Conservation (phyloP, 169 alveolate genomes). For the Plasmodium chabaudi region DNA sequence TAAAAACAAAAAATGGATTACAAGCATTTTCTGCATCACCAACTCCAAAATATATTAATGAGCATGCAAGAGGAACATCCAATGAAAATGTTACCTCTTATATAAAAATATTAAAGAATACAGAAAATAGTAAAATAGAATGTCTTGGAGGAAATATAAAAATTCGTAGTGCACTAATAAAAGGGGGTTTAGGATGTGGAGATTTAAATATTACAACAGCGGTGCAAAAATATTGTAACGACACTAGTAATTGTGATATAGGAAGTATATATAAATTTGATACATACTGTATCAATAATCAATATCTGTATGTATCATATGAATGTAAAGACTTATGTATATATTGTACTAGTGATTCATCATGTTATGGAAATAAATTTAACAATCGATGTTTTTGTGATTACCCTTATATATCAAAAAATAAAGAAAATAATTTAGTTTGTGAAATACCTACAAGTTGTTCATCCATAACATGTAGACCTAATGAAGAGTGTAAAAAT, state of each 20-base stretch:
- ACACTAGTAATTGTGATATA: slow-evolving; percentile 27
- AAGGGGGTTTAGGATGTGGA: slow-evolving; percentile 37
- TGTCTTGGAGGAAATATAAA: slow-evolving; percentile 43
- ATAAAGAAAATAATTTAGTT: neutral
- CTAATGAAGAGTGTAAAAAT: slow-evolving; percentile 23
- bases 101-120: neutral
- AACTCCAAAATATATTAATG: neutral
- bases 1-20: neutral
- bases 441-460: slow-evolving; percentile 25
- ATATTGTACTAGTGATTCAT: slow-evolving; percentile 10
- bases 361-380: slow-evolving; percentile 47
- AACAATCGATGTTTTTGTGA: slow-evolving; percentile 35
- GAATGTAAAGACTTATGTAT: slow-evolving; percentile 15
- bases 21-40: neutral
- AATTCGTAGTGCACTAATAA: slow-evolving; percentile 21
- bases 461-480: neutral
- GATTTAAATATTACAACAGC: slow-evolving; percentile 24
- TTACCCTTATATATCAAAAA: slow-evolving; percentile 23
- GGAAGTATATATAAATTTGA: slow-evolving; percentile 54
- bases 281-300: slow-evolving; percentile 33
- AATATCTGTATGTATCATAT: slow-evolving; percentile 36
- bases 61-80: neutral
- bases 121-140: slow-evolving; percentile 28
- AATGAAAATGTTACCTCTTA: neutral
- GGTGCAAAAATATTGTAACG: slow-evolving; percentile 38